Evolutionary conservation across 352 stramenopile species (phyloP), one percentile per base, ranked within the genome.

Genomic region (Globisporangium nodosum): DNA sequence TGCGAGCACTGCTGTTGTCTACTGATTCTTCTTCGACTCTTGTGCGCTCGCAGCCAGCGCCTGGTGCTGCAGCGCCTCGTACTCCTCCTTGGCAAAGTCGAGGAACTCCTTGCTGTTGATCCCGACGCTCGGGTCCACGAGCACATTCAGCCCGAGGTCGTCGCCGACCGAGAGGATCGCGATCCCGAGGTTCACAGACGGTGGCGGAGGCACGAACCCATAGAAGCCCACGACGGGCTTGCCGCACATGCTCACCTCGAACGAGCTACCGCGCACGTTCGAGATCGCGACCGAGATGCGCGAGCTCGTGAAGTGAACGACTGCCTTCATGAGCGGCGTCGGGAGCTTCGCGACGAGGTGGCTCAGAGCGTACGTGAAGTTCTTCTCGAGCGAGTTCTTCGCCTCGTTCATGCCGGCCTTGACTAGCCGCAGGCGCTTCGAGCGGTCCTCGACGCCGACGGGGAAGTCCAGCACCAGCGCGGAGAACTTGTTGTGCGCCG

Each of bases 381-480:
- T 60, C 66, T 91, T 90, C 58, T 90, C 83, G 40, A 89, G 66
- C 60, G 83, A 91, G 49, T 85, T 77, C 60, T 93, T 93, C 63
- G 79, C 81, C 47, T 89, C 83, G 61, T 73, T 75, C 79, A 93
- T 90, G 21, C 76, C 65, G 51, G 27, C 16, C 20, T 68, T 78
- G 54, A 91, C 69, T 9, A 73, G 49, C 39, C 58, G 33, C 43
- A 90, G 72, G n/a, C 83, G 81, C 61, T 76, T 56, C n/a, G 67
- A 58, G 5, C 73, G 52, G 52, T 90, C 70, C 2, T 58, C 61
- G 0, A 85, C 58, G 21, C 83, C 83, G 7, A 93, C 55, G 0
- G 83, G 83, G 43, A 93, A 77, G 51, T 93, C 78, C 33, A 93
- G 76, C 20, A 90, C 58, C 15, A 93, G 61, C 40, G 83, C 81